Conservation (phyloP, 768 basidiomycete species). For the Mycena sanguinolenta region DNA sequence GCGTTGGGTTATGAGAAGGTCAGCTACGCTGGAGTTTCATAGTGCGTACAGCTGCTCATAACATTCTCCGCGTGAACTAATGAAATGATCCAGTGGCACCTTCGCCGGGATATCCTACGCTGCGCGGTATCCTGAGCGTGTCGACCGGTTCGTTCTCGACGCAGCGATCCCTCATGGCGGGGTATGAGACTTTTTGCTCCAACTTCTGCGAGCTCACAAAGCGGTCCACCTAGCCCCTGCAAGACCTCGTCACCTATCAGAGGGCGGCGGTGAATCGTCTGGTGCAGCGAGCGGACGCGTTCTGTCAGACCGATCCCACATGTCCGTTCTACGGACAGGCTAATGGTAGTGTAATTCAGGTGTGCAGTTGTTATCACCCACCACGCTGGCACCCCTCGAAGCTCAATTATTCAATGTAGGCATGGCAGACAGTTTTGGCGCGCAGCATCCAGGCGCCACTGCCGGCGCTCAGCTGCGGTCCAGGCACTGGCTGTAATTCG, state of each 20-base stretch:
- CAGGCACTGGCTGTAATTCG: conserved; percentile 16
- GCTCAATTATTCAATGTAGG: no score
- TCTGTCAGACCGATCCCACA: conserved; percentile 29
- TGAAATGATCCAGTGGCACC: conserved; percentile 7
- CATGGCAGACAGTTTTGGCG: conserved; percentile 29
- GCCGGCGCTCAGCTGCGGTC: conserved; percentile 25
- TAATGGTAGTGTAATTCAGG: conserved; percentile 52
- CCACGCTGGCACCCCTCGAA: no score
- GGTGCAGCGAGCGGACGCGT: conserved; percentile 37
- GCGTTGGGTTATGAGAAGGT: conserved; percentile 35
- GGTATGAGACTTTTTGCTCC: background rate
- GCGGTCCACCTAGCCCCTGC: conserved; percentile 7
- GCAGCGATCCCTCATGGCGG: background rate
- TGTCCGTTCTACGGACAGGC: conserved; percentile 39
- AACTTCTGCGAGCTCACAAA: accelerated
- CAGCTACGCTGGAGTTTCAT: conserved; percentile 27
- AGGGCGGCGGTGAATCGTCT: conserved; percentile 34
- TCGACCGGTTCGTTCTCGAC: conserved; percentile 35
- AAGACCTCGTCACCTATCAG: conserved; percentile 30
- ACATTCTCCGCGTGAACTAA: background rate
- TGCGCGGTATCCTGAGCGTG: conserved; percentile 24
- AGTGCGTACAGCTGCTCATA: conserved; percentile 17
- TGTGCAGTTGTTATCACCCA: background rate
- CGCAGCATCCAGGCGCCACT: conserved; percentile 17
- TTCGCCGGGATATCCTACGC: conserved; percentile 29